A percentile compares a stretch with the other conserved stretches of the same genome.
Conservation (phyloP, 2,329 filamentous ascomycete genomes). For the Pseudocercospora ulei region DNA sequence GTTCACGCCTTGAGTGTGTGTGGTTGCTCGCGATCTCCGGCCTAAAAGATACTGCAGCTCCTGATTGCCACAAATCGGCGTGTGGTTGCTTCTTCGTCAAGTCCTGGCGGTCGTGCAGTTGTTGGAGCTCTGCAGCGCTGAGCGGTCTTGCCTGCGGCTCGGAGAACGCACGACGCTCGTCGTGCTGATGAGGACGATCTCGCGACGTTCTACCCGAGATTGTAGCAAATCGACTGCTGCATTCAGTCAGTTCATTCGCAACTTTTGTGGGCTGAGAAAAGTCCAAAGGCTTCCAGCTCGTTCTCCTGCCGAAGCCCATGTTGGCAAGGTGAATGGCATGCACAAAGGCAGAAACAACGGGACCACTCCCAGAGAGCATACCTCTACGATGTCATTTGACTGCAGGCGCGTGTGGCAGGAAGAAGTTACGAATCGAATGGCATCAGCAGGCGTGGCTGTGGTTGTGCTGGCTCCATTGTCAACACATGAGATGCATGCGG, state of each 20-base stretch:
- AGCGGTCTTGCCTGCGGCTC: conserved; percentile 5
- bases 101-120: conserved; percentile 7
- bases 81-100: background rate
- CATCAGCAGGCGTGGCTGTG: conserved; percentile 9
- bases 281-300: conserved; percentile 1
- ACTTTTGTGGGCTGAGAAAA: background rate
- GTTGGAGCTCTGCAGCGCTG: conserved; percentile 11
- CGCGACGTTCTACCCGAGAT: conserved; percentile 1
- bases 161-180: conserved; percentile 7
- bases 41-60: background rate
- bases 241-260: background rate
- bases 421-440: conserved; percentile 8
- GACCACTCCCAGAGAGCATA: too few relatives aligned
- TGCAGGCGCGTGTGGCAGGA: conserved; percentile 5
- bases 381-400: conserved; percentile 1
- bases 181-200: background rate
- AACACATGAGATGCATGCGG: conserved; percentile 5
- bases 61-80: background rate
- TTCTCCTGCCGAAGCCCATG: background rate
- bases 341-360: too few relatives aligned
- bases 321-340: background rate
- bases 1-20: background rate
- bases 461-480: conserved; percentile 9
- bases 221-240: background rate
- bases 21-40: background rate